Conservation (phyloP, 192 early-diverging fungal genomes). For the Rhizophagus prolifer region DNA sequence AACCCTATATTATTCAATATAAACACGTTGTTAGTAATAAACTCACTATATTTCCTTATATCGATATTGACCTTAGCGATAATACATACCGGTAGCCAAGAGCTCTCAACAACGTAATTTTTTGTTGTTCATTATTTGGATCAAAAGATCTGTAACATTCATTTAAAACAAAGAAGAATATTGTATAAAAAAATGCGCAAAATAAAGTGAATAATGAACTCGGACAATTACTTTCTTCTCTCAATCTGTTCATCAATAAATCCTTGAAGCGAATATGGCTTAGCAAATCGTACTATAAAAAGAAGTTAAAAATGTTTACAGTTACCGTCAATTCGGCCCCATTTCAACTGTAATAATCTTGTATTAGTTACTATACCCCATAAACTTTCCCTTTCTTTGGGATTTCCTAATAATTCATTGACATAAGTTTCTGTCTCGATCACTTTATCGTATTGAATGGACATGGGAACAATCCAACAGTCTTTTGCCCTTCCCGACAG, state of each 20-base stretch:
- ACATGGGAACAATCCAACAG: slow-evolving; percentile 75
- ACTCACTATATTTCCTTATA: not conserved
- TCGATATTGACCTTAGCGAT: too few relatives aligned
- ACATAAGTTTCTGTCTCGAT: slow-evolving; percentile 81
- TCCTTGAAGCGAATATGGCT: slow-evolving; percentile 67
- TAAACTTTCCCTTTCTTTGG: slow-evolving; percentile 78
- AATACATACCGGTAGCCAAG: slow-evolving; percentile 63
- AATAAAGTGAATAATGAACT: not conserved
- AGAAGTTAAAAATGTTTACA: not conserved
- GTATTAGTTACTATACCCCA: slow-evolving; percentile 62
- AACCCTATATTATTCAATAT: slow-evolving; percentile 33
- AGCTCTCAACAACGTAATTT: slow-evolving; percentile 60
- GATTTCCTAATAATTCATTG: slow-evolving; percentile 75
- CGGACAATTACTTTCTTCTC: slow-evolving; percentile 48
- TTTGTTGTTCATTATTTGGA: slow-evolving; percentile 40
- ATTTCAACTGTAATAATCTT: slow-evolving; percentile 61
- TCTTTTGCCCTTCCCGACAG: slow-evolving; percentile 59
- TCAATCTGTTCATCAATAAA: slow-evolving; percentile 64
- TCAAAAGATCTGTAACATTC: slow-evolving; percentile 2
- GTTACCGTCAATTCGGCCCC: slow-evolving; percentile 75
- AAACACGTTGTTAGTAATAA: not conserved
- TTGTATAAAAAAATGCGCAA: not conserved
- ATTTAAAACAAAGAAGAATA: not conserved
- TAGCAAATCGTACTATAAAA: slow-evolving; percentile 63
- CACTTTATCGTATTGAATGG: slow-evolving; percentile 82